Evolutionary conservation across 73 alveolate species (phyloP).

Genomic region (Diophrys sp.): DNA sequence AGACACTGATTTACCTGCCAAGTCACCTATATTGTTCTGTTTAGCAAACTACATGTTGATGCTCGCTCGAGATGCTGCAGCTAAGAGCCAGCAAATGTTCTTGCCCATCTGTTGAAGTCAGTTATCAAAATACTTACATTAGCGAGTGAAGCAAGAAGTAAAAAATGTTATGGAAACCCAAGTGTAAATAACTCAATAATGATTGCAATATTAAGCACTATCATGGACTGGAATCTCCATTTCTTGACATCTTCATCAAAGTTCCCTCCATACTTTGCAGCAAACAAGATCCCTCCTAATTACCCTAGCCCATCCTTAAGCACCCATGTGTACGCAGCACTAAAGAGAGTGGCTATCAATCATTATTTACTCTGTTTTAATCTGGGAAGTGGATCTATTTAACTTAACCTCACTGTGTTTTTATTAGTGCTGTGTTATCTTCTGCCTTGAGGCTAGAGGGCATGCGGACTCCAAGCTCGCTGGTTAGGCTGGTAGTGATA

Average conservation of each 20-base stretch:
- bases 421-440: too few relatives aligned
- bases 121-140: conserved; percentile 33
- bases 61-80: conserved; percentile 61
- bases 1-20: conserved; percentile 59
- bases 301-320: conserved; percentile 62
- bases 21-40: conserved; percentile 54
- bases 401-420: too few relatives aligned
- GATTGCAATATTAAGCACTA: conserved; percentile 39
- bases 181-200: conserved; percentile 49
- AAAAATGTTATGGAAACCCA: conserved; percentile 43
- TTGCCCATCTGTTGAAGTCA: conserved; percentile 3
- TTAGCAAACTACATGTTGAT: conserved; percentile 49
- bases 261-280: conserved; percentile 50
- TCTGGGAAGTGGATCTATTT: too few relatives aligned
- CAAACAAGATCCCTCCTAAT: conserved; percentile 57
- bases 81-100: conserved; percentile 38
- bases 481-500: too few relatives aligned
- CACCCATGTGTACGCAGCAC: conserved; percentile 70
- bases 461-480: too few relatives aligned
- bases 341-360: conserved; percentile 28
- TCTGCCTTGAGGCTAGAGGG: too few relatives aligned
- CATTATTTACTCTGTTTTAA: too few relatives aligned
- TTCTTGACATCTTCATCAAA: conserved; percentile 60
- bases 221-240: conserved; percentile 55
- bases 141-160: conserved; percentile 50